Evolutionary conservation across 106 monocot species (phyloP), one percentile per base, ranked within the genome.

Genomic region (Dendrobium officinale): DNA sequence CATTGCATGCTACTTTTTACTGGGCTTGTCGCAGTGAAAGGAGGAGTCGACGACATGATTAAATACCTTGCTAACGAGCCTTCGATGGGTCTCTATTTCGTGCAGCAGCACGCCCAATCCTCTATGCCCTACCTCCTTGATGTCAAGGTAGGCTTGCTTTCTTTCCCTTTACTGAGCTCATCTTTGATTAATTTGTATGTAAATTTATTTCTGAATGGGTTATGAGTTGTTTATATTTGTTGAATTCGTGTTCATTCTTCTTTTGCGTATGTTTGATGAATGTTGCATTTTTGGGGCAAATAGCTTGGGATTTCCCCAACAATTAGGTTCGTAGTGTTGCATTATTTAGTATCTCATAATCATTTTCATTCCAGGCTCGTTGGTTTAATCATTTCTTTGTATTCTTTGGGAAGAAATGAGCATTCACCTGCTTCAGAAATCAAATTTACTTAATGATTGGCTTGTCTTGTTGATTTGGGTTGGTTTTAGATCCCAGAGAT

Each of bases 31-130:
- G 75, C 82, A 96, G 96, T 96, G 92, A 91, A 93, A 76, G 90
- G 90, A 77, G 90, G 85, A 10, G 78, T 92, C 72, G 92, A 93
- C 79, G 96, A 92, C 81, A 97, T 97, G 96, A 92, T 94, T 10
- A 89, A 90, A 86, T 92, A 86, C 55, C 48, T 90, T 42, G 96
- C 94, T 22, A 97, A 97, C 88, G 94, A 97, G 84, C 96, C 96
- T 55, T 90, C 94, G 7, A 84, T 87, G 76, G 96, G 96, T 31
- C 91, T 94, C 45, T 94, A 82, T 86, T 97, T 84, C 80, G 89
- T 97, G 29, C 92, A 97, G 88, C 93, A 90, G 81, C 93, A 97
- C 72, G 94, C 94, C 20, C 87, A 82, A 20, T 72, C 89, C n/a
- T 84, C 89, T 56, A 89, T 92, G 89, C 90, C 90, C 33, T 84